Evolutionary conservation across 805 yeast genomes (phyloP).

Genomic region (Spencermartinsiella europaea): DNA sequence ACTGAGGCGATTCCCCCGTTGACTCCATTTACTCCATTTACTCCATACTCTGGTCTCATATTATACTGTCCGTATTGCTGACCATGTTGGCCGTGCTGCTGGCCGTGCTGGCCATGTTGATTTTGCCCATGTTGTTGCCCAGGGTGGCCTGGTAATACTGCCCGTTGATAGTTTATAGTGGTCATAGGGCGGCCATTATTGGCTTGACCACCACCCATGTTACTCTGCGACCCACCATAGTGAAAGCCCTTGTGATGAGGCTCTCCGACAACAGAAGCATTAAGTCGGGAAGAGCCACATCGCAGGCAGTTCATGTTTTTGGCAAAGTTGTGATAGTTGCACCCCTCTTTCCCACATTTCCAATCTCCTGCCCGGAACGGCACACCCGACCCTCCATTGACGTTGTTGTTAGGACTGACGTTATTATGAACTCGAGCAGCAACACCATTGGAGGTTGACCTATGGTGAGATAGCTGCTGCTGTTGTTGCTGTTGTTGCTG

Average conservation of each 20-base stretch:
- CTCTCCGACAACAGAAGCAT: conserved; percentile 17
- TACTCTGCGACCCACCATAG: neutral
- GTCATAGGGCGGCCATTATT: neutral
- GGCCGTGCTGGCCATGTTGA: neutral
- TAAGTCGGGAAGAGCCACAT: conserved; percentile 69
- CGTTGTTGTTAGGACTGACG: conserved; percentile 14
- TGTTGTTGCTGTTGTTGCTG: conserved; percentile 7
- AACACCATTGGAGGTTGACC: neutral
- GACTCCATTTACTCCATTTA: neutral
- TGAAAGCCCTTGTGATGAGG: neutral
- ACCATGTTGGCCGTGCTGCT: too few relatives aligned
- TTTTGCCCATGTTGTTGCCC: neutral
- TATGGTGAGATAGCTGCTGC: conserved; percentile 9
- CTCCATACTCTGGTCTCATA: neutral
- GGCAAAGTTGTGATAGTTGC: conserved; percentile 89
- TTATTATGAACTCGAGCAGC: conserved; percentile 10
- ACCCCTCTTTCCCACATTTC: conserved; percentile 77
- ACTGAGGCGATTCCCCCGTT: neutral
- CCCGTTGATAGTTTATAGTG: neutral
- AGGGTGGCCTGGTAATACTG: neutral
- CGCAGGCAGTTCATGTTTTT: conserved; percentile 81
- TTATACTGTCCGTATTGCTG: neutral
- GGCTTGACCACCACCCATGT: neutral
- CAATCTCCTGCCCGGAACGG: conserved; percentile 97
- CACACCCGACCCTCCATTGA: conserved; percentile 47